Conservation (phyloP, 176 grass and related monocot genomes). For the Musa troglodytarum region DNA sequence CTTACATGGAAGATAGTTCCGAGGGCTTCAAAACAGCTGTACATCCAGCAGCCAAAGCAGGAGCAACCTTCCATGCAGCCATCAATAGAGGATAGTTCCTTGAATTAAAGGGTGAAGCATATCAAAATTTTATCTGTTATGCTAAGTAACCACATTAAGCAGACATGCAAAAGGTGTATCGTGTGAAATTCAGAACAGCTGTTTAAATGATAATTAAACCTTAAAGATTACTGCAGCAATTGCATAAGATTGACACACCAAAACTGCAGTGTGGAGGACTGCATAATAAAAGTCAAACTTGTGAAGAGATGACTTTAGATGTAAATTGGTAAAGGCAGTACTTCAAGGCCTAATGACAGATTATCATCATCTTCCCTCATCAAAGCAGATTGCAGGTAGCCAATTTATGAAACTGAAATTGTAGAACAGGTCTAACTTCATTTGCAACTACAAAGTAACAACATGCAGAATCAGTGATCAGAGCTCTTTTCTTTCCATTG, state of each 20-base stretch:
- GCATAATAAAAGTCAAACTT: neutral
- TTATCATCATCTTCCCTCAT: neutral
- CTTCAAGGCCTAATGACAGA: too few relatives aligned
- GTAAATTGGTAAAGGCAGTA: too few relatives aligned
- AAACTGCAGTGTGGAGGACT: too few relatives aligned
- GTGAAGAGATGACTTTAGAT: neutral
- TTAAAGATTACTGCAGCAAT: too few relatives aligned
- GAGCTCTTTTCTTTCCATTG: too few relatives aligned
- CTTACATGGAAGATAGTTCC: constrained; percentile 86
- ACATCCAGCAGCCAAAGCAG: constrained; percentile 97
- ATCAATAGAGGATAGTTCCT: constrained; percentile 99
- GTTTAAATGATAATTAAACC: neutral
- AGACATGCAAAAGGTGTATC: neutral
- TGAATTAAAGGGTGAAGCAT: neutral
- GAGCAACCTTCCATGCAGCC: constrained; percentile 98
- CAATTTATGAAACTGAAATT: too few relatives aligned
- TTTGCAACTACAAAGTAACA: too few relatives aligned
- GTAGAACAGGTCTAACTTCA: too few relatives aligned
- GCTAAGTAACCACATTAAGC: neutral
- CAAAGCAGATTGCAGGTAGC: too few relatives aligned
- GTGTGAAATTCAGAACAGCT: neutral
- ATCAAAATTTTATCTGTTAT: neutral
- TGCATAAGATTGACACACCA: too few relatives aligned
- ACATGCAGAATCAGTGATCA: too few relatives aligned
- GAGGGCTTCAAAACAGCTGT: constrained; percentile 95